phyloP scores from a whole-genome alignment of 2,329 filamentous ascomycete genomes.

The Trichoderma hamatum region DNA sequence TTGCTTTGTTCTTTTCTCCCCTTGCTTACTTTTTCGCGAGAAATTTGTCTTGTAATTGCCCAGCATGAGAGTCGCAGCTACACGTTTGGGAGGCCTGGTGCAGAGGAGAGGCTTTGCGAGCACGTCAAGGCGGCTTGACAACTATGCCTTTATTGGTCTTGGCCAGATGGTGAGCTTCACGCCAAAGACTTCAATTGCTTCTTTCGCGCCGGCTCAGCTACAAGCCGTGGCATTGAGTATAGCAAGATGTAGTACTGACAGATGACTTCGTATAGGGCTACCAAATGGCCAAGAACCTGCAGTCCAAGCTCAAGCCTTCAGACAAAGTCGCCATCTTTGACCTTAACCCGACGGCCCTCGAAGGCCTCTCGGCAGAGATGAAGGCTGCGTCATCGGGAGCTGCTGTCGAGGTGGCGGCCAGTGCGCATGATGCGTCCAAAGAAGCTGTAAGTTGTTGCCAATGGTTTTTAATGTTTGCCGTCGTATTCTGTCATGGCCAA shows the following conservation, averaged over 20 bases:
- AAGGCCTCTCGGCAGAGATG: slow-evolving; percentile 53
- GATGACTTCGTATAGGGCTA: slow-evolving; percentile 50
- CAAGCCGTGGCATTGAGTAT: background rate
- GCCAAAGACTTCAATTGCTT: background rate
- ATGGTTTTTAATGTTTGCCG: background rate
- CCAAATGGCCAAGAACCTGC: slow-evolving; percentile 66
- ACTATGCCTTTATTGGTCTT: slow-evolving; percentile 62
- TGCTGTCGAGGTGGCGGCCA: slow-evolving; percentile 48
- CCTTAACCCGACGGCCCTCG: slow-evolving; percentile 55
- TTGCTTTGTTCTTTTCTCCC: background rate
- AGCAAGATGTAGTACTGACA: slow-evolving; percentile 21
- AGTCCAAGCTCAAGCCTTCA: slow-evolving; percentile 55
- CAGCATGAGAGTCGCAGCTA: slow-evolving; percentile 31
- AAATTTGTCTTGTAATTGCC: background rate
- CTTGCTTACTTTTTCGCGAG: background rate
- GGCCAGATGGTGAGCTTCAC: slow-evolving; percentile 59
- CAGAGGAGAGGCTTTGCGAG: slow-evolving; percentile 56
- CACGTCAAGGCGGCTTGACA: slow-evolving; percentile 51
- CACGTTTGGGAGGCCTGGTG: slow-evolving; percentile 36
- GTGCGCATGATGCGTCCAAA: slow-evolving; percentile 52
- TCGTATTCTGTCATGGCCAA: slow-evolving; percentile 59
- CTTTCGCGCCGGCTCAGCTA: background rate
- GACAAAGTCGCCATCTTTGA: slow-evolving; percentile 60
- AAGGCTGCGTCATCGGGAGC: slow-evolving; percentile 50
- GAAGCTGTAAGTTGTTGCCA: slow-evolving; percentile 52